Evolutionary conservation across 2,329 filamentous ascomycete species (phyloP), one percentile per base, ranked within the genome.

Genomic region (Rutstroemia sp.): DNA sequence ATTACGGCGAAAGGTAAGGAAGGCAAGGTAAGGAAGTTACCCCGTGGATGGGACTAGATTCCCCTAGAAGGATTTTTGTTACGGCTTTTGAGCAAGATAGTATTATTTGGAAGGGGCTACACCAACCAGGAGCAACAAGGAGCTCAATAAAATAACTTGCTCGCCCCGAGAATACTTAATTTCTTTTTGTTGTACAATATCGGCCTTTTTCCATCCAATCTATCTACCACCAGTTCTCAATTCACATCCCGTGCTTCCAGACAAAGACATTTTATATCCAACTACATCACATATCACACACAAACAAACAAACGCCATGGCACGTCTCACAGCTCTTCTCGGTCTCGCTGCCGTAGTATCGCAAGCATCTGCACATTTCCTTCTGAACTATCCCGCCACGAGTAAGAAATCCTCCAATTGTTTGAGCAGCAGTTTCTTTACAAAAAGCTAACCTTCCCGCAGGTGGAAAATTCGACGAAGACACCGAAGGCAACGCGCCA

Each of bases 341-440:
- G 30, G 48, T 30, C 47, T 64, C 14, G 51, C 51, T 36, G 50
- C 60, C 36, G 49, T 57, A 12, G 49, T 59, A n/a, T 34, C 56
- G 46, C 58, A 60, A 47, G 71, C 74, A 57, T 70, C 71, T 42
- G 82, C 80, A 40, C 82, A 85, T 69, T 84, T 84, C 73, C 69
- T 72, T 34, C 71, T 85, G 65, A 67, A 73, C 58, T 68, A 74
- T 67, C 71, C 82, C 70, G 59, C 60, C 1, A 71, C 76, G 36
- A 73, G 53, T 56, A 42, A 36, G 53, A 14, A 16, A n/a, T n/a
- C 9, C 9, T 55, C 16, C 4, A 16, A 21, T 17, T 6, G 19
- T 1, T 42, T 42, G 30, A 34, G 9, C 9, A 34, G 30, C 10
- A 47, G 9, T 23, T 25, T 1, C 14, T 1, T 6, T 30, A 47